Evolutionary conservation across 83 land plant genomes (phyloP).

Genomic region (Picea engelmannii): DNA sequence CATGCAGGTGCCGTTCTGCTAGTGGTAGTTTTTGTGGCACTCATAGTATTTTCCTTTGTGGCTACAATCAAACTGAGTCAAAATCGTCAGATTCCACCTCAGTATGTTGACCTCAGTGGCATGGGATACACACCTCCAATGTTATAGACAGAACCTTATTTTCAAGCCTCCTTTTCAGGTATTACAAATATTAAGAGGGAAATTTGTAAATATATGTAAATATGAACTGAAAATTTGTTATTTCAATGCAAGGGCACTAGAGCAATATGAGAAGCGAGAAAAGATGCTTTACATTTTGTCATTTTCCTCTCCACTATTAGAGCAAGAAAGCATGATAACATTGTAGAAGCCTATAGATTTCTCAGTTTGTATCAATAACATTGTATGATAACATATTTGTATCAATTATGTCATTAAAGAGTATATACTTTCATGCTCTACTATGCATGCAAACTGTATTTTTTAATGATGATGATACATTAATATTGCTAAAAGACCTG

Average conservation of each 20-base stretch:
- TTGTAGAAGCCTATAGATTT: background rate
- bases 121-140: slow-evolving; percentile 48
- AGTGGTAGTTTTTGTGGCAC: slow-evolving; percentile 30
- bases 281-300: background rate
- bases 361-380: background rate
- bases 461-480: no score
- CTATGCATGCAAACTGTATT: no score
- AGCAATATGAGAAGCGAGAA: background rate
- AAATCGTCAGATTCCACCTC: slow-evolving; percentile 27
- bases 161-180: background rate
- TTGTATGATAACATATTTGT: background rate
- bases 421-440: background rate
- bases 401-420: background rate
- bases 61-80: slow-evolving; percentile 33
- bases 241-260: background rate
- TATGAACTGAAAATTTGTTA: background rate
- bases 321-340: background rate
- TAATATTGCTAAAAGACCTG: no score
- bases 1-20: slow-evolving; percentile 29
- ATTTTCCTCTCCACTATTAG: background rate
- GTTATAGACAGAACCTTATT: slow-evolving; percentile 13
- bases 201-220: background rate
- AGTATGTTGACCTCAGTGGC: slow-evolving; percentile 42
- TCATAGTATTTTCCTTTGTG: slow-evolving; percentile 27
- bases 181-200: background rate